Conservation (phyloP, 2,329 filamentous ascomycete species). For the Scolecobasidium constrictum region DNA sequence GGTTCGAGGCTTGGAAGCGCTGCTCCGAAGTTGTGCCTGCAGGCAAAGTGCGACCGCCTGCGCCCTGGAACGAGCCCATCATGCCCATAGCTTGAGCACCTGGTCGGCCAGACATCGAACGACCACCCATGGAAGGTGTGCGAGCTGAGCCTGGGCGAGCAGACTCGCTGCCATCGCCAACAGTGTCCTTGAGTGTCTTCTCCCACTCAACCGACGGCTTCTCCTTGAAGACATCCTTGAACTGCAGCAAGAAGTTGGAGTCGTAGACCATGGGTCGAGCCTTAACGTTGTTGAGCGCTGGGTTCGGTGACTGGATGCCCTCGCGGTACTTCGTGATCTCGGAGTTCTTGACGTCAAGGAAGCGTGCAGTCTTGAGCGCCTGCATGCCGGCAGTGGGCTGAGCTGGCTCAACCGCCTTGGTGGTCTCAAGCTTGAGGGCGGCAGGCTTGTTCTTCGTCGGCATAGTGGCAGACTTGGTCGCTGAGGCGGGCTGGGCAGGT, state of each 20-base stretch:
- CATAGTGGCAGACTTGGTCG: slow-evolving; percentile 11
- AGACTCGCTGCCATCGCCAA: slow-evolving; percentile 64
- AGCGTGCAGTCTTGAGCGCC: slow-evolving; percentile 81
- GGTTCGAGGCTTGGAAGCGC: slow-evolving; percentile 44
- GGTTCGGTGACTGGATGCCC: slow-evolving; percentile 81
- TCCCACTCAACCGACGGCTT: slow-evolving; percentile 94
- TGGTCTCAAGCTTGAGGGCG: slow-evolving; percentile 79
- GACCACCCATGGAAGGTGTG: slow-evolving; percentile 36
- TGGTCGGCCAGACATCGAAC: slow-evolving; percentile 34
- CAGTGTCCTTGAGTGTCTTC: slow-evolving; percentile 69
- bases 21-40: slow-evolving; percentile 67
- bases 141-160: slow-evolving; percentile 54
- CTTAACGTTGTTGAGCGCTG: slow-evolving; percentile 81
- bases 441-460: slow-evolving; percentile 49
- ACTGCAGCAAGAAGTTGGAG: slow-evolving; percentile 88
- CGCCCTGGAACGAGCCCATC: slow-evolving; percentile 61
- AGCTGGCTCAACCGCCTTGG: slow-evolving; percentile 76
- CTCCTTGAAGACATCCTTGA: slow-evolving; percentile 92
- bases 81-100: slow-evolving; percentile 18
- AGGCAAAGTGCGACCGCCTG: slow-evolving; percentile 50
- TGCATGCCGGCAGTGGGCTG: slow-evolving; percentile 92
- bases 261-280: slow-evolving; percentile 86
- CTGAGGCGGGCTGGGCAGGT: slow-evolving; percentile 37
- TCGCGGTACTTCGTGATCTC: slow-evolving; percentile 66
- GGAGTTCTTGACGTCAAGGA: slow-evolving; percentile 62